A percentile compares a stretch with the other conserved stretches of the same genome.
Evolutionary conservation across 1,284 basidiomycete genomes (phyloP).

Genomic region (Boletus semigastroideus): DNA sequence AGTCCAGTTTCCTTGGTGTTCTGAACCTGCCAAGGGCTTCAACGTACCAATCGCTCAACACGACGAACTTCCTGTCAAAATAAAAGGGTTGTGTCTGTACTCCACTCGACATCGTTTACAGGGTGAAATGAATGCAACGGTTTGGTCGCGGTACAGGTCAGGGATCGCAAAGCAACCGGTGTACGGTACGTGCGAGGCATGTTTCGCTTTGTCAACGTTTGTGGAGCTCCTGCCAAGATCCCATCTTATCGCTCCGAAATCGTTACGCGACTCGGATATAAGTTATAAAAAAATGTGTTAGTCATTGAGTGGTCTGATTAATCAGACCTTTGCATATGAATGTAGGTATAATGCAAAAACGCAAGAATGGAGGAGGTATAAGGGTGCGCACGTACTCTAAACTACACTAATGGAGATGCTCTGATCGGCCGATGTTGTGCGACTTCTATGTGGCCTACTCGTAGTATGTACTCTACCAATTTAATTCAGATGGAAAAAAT

Average conservation of each 20-base stretch:
- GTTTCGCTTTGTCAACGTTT: slow-evolving; percentile 6
- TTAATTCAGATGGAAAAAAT: slow-evolving; percentile 77
- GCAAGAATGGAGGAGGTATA: slow-evolving; percentile 1
- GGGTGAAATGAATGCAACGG: background rate
- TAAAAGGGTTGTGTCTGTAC: slow-evolving; percentile 23
- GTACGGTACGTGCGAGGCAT: background rate
- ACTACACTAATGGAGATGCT: slow-evolving; percentile 8
- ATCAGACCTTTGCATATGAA: too few species aligned
- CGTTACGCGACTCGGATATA: background rate
- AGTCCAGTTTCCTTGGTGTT: background rate
- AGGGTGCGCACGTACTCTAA: background rate
- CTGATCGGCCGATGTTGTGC: background rate
- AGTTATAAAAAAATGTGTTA: background rate
- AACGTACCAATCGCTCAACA: slow-evolving; percentile 84
- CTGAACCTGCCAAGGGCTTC: background rate
- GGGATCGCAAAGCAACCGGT: background rate
- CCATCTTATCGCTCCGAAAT: slow-evolving; percentile 21
- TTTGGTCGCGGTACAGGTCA: background rate
- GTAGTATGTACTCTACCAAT: slow-evolving; percentile 80
- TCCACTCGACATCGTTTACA: slow-evolving; percentile 12
- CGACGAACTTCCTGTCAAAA: slow-evolving; percentile 80
- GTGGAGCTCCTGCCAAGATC: slow-evolving; percentile 13
- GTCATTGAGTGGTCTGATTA: background rate
- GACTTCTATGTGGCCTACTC: slow-evolving; percentile 8
- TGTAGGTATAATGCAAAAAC: slow-evolving; percentile 13